Base-by-base conservation (phyloP, 805 yeast species). In the Kuraishia ogatae region DNA sequence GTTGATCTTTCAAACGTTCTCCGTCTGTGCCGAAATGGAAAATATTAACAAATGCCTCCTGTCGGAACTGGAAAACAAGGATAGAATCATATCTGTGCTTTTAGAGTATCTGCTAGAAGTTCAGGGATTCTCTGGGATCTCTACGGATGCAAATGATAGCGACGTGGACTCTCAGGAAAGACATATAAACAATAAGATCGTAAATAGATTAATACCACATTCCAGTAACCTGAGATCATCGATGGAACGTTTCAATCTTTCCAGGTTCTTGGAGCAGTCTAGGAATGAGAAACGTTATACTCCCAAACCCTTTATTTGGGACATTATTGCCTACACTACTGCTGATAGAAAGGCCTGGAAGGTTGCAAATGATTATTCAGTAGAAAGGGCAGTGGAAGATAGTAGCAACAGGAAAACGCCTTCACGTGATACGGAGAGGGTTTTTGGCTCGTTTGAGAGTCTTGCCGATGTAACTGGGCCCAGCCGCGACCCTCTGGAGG, bases 201-300 rank as follows among this genome's bases (percentile, higher is more conserved):
- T 58, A 15, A 26, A 43, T n/a, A 54, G 46, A 51, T 21, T 58
- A 8, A 54, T 58, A 47, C 60, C 59, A 20, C 48, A 24, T 17
- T 35, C 52, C 5, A 48, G 53, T 21, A 29, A 10, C 4, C 39
- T 58, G 39, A 24, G 56, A 7, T 43, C 55, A 15, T 43, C 54
- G 2, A 21, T 57, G 19, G 24, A 39, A 17, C 28, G 26, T 22
- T 55, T 54, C 24, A 53, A 51, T 24, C 39, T 21, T 17, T 39
- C 49, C 35, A 24, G 17, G 15, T 50, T 28, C 20, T 26, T 39
- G 35, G 48, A 13, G 17, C 49, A 23, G 50, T 50, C 43, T 51
- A 26, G 17, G 7, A 46, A 26, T 20, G 13, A n/a, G n/a, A n/a
- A n/a, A n/a, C n/a, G n/a, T n/a, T n/a, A n/a, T n/a, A n/a, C 28